Evolutionary conservation across 2,329 filamentous ascomycete genomes (phyloP).

Genomic region (Talaromyces sp.): DNA sequence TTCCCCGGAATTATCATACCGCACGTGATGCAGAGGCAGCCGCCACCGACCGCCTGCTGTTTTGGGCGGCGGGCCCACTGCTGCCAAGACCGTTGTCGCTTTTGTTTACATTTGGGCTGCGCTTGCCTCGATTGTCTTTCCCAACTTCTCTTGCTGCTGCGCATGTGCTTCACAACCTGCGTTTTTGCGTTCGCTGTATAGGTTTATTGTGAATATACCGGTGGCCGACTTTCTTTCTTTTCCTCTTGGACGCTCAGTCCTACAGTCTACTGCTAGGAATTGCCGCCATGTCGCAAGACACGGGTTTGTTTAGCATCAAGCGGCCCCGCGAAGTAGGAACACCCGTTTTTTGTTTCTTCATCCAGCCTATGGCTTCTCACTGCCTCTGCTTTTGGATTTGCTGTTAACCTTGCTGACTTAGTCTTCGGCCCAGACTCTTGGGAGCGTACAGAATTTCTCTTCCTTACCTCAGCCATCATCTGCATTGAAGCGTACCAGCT

Average conservation of each 20-base stretch:
- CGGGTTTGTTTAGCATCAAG: conserved; percentile 84
- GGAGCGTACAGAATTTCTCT: conserved; percentile 74
- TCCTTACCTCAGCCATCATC: conserved; percentile 86
- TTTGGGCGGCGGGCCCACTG: conserved; percentile 15
- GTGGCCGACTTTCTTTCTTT: neutral
- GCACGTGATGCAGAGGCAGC: neutral
- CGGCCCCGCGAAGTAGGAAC: conserved; percentile 77
- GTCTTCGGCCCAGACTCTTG: conserved; percentile 59
- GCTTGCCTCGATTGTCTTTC: neutral
- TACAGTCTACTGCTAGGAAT: conserved; percentile 22
- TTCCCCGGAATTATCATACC: conserved; percentile 11
- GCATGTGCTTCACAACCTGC: neutral
- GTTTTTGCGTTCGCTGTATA: neutral
- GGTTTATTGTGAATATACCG: neutral
- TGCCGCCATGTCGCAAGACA: conserved; percentile 73
- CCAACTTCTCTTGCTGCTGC: neutral
- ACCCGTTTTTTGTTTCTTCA: conserved; percentile 4
- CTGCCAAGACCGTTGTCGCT: conserved; percentile 9
- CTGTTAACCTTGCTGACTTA: conserved; percentile 15
- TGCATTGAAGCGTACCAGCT: conserved; percentile 88
- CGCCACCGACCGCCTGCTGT: conserved; percentile 24
- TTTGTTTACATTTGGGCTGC: conserved; percentile 30
- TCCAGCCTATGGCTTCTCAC: neutral
- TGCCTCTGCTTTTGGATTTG: neutral
- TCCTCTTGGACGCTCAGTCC: conserved; percentile 3